Conservation (phyloP, 73 alveolate species). For the Paramecium primaurelia region DNA sequence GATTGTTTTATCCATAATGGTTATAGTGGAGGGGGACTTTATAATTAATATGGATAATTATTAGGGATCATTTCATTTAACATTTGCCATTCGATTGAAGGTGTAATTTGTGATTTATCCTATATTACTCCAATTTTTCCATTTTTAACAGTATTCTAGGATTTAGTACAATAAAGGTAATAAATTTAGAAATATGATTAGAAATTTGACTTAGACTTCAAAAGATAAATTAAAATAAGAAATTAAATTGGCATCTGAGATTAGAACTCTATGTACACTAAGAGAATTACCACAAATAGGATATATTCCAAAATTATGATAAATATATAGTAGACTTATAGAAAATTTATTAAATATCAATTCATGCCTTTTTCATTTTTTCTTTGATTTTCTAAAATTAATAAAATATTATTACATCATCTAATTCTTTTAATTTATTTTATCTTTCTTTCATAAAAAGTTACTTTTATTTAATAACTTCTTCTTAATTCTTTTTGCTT, state of each 20-base stretch:
- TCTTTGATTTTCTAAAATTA: neutral
- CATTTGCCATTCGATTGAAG: neutral
- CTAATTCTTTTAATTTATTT: constrained; percentile 26
- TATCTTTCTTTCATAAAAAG: neutral
- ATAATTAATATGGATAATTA: neutral
- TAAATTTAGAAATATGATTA: neutral
- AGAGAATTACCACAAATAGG: neutral
- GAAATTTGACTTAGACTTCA: neutral
- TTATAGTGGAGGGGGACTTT: constrained; percentile 42
- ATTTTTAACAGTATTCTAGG: neutral
- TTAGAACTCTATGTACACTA: neutral
- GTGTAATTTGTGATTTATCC: neutral
- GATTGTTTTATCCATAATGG: constrained; percentile 24
- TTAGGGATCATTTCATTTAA: constrained; percentile 6
- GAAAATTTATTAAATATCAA: neutral
- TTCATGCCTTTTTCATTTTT: neutral
- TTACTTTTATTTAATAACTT: neutral
- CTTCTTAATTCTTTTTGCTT: constrained; percentile 36
- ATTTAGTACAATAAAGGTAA: neutral
- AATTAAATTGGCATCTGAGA: neutral
- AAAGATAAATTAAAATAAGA: neutral
- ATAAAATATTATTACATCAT: neutral
- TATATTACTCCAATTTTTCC: neutral
- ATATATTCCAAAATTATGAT: neutral
- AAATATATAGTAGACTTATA: neutral